Evolutionary conservation across 106 monocot species (phyloP).

Genomic region (Allium fistulosum): DNA sequence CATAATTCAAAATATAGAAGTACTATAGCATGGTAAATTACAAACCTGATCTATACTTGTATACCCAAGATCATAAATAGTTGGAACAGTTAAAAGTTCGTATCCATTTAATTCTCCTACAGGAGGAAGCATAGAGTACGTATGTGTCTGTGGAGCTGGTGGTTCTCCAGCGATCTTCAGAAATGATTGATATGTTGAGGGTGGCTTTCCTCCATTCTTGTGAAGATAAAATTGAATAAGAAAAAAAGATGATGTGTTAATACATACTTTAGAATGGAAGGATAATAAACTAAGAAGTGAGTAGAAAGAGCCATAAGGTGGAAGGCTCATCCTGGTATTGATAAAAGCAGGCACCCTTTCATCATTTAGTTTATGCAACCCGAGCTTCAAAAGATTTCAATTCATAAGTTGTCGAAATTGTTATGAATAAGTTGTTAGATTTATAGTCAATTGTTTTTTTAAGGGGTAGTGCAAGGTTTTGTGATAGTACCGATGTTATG

Average conservation of each 20-base stretch:
- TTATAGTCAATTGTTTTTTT: no score
- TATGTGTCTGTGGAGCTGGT: slow-evolving; percentile 28
- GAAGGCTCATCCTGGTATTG: no score
- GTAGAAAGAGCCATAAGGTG: no score
- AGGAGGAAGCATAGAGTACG: slow-evolving; percentile 59
- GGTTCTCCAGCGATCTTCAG: slow-evolving; percentile 64
- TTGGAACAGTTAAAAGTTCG: slow-evolving; percentile 44
- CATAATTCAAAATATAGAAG: not conserved
- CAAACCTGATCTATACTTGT: slow-evolving; percentile 44
- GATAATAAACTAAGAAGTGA: not conserved
- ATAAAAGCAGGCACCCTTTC: not conserved
- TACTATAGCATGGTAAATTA: not conserved
- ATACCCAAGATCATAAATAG: slow-evolving; percentile 74
- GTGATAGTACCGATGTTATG: no score
- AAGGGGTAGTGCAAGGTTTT: no score
- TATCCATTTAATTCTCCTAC: slow-evolving; percentile 48
- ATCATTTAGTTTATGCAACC: not conserved
- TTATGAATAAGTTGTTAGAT: no score
- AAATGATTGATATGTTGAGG: slow-evolving; percentile 84
- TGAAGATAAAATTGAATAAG: not conserved
- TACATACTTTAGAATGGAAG: not conserved
- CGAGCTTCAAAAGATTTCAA: no score
- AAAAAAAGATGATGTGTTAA: not conserved
- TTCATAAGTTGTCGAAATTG: no score
- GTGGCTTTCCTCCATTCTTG: slow-evolving; percentile 79